These are phyloP conservation scores for Aspergillus sp. DNA, from an alignment of 2,329 filamentous ascomycete species.

Conservation along the genomic window DNA sequence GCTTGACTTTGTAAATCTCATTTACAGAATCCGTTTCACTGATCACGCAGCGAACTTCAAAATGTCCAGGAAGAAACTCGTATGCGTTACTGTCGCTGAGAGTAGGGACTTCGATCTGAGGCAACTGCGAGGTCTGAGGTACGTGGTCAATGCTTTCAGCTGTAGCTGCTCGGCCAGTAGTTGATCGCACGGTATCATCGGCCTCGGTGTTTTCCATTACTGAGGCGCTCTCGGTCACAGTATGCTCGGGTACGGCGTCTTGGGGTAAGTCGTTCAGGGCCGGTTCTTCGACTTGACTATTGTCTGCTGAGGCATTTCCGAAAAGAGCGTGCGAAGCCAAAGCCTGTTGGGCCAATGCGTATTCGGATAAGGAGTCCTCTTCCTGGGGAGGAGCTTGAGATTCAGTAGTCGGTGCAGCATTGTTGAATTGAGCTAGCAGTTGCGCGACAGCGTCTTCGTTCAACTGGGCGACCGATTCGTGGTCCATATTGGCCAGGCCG, in stretches of 20 bases:
- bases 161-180: not conserved
- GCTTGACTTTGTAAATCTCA: conserved; percentile 33
- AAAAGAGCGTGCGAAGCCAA: not conserved
- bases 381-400: not conserved
- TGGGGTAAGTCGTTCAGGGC: not conserved
- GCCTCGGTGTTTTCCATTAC: not conserved
- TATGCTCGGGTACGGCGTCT: not conserved
- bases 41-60: conserved; percentile 32
- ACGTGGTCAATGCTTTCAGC: not conserved
- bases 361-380: not conserved
- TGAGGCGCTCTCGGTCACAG: not conserved
- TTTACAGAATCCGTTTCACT: conserved; percentile 22
- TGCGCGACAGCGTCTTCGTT: not conserved
- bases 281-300: not conserved
- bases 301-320: not conserved
- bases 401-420: not conserved
- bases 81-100: conserved; percentile 35
- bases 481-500: not conserved
- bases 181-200: not conserved
- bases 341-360: not conserved
- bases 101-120: conserved; percentile 32
- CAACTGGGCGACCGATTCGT: not conserved
- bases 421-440: not conserved
- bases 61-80: conserved; percentile 41
- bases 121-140: conserved; percentile 1